Percentiles rank a stretch among this genome's conserved stretches.
These are phyloP conservation scores for Gossypium sturtianum DNA, from an alignment of 345 rosid species.

Conservation along the genomic window DNA sequence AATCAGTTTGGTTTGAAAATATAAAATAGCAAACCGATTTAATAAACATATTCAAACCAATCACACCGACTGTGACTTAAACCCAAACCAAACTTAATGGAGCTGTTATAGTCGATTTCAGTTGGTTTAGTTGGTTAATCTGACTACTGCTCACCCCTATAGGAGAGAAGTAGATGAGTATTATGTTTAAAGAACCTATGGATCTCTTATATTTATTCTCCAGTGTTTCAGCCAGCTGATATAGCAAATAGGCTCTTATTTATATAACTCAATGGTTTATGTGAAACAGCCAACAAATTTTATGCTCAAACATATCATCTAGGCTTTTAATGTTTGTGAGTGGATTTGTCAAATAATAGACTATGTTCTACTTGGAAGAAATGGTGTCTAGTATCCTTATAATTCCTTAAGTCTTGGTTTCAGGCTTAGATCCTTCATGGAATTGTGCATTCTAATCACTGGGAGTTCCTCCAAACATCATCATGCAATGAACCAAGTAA, in stretches of 20 bases:
- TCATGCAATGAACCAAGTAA: conserved; percentile 34
- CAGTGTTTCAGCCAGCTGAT: background rate
- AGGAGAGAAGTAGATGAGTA: background rate
- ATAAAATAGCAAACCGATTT: too few relatives aligned
- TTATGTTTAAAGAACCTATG: background rate
- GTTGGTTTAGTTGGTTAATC: too few relatives aligned
- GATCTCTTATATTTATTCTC: background rate
- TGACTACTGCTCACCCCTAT: too few relatives aligned
- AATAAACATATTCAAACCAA: too few relatives aligned
- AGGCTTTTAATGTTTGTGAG: background rate
- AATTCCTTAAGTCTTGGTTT: conserved; percentile 8
- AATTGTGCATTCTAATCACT: conserved; percentile 79
- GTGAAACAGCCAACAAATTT: background rate
- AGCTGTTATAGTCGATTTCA: too few relatives aligned
- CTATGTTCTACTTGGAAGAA: background rate
- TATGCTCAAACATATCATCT: background rate
- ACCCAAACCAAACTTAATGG: too few relatives aligned
- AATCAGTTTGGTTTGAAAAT: too few relatives aligned
- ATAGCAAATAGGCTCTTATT: background rate
- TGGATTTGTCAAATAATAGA: background rate
- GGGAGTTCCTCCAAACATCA: conserved; percentile 58
- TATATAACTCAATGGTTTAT: background rate
- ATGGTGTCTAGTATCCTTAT: background rate
- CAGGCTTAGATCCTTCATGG: conserved; percentile 90
- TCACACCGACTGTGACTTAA: too few relatives aligned